Percentiles rank a stretch among this genome's conserved stretches.
These are phyloP conservation scores for Fusarium drepaniforme DNA, from an alignment of 2,329 filamentous ascomycete species.

Conservation along the genomic window DNA sequence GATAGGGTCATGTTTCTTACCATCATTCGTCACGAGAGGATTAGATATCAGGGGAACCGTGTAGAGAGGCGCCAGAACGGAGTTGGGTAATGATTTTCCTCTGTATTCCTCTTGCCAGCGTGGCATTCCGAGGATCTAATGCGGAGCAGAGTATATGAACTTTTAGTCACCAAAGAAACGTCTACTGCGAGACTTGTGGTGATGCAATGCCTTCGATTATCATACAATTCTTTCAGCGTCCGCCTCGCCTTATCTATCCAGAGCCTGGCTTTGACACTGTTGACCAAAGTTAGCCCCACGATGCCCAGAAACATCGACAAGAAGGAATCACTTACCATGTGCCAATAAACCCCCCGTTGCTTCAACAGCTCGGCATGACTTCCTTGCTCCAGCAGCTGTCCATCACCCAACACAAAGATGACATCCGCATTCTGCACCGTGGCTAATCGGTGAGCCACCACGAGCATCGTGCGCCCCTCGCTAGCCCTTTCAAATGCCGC, in stretches of 20 bases:
- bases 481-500: slow-evolving; percentile 74
- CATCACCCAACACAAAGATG: slow-evolving; percentile 82
- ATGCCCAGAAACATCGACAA: not conserved
- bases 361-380: slow-evolving; percentile 64
- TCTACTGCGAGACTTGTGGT: not conserved
- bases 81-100: slow-evolving; percentile 19
- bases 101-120: slow-evolving; percentile 2
- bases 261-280: slow-evolving; percentile 70
- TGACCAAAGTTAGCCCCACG: slow-evolving; percentile 39
- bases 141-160: slow-evolving; percentile 22
- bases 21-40: not conserved
- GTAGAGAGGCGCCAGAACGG: slow-evolving; percentile 9
- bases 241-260: slow-evolving; percentile 58
- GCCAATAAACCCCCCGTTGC: slow-evolving; percentile 67
- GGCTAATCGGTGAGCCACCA: slow-evolving; percentile 81
- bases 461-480: slow-evolving; percentile 74
- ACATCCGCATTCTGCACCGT: slow-evolving; percentile 83
- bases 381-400: slow-evolving; percentile 67
- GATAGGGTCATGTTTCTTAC: not conserved
- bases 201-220: not conserved
- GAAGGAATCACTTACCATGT: slow-evolving; percentile 61
- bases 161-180: not conserved
- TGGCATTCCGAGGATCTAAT: slow-evolving; percentile 10
- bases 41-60: not conserved
- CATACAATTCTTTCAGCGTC: not conserved